Conservation (phyloP, 2,329 filamentous ascomycete genomes). For the Polytolypa hystricis region DNA sequence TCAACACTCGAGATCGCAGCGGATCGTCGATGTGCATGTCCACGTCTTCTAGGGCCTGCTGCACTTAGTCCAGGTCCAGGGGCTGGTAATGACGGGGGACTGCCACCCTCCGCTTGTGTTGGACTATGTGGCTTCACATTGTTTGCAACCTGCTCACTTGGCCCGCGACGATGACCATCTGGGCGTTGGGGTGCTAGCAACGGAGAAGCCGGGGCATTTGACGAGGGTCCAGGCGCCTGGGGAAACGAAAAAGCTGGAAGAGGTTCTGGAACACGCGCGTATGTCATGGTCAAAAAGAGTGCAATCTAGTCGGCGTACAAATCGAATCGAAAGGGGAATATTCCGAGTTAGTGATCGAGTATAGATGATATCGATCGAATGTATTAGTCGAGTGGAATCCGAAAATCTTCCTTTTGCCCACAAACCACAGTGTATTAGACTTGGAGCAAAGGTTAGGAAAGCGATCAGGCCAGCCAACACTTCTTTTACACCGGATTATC, state of each 20-base stretch:
- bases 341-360: too few species aligned
- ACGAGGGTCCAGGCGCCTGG: conserved; percentile 22
- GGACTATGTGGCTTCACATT: conserved; percentile 46
- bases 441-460: too few species aligned
- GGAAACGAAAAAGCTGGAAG: conserved; percentile 29
- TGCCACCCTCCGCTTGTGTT: conserved; percentile 51
- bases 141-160: conserved; percentile 70
- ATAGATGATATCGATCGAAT: too few species aligned
- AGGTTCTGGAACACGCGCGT: too few species aligned
- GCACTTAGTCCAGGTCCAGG: conserved; percentile 25
- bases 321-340: too few species aligned
- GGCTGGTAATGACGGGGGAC: conserved; percentile 31
- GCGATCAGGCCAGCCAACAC: too few species aligned
- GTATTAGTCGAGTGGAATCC: too few species aligned
- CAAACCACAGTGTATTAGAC: too few species aligned
- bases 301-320: too few species aligned
- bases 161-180: conserved; percentile 59
- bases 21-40: conserved; percentile 73
- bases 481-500: too few species aligned
- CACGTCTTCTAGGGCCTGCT: conserved; percentile 45
- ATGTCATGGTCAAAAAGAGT: too few species aligned
- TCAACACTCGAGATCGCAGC: conserved; percentile 75
- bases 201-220: conserved; percentile 40
- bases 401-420: too few species aligned
- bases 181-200: conserved; percentile 44